Conservation (phyloP, 768 basidiomycete genomes). For the Mrakia gelida region DNA sequence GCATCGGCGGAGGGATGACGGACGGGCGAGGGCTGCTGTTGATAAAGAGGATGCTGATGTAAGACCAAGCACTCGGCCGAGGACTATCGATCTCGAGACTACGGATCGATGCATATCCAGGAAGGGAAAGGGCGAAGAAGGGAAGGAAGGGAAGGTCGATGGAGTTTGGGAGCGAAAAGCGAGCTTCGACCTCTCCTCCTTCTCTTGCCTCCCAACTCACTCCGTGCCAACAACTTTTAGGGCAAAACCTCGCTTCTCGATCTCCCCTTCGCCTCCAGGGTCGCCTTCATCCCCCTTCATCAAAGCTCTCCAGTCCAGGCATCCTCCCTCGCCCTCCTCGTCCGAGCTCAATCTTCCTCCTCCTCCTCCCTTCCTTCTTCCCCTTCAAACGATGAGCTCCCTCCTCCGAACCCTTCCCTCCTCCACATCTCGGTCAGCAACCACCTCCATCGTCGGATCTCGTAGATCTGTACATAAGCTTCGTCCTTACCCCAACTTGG, state of each 20-base stretch:
- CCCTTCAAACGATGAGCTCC: background rate
- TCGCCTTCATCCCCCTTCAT: background rate
- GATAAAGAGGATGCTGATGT: too few relatives aligned
- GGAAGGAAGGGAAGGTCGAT: background rate
- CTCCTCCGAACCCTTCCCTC: conserved; percentile 4
- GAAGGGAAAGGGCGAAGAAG: background rate
- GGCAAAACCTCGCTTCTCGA: background rate
- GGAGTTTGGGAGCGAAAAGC: background rate
- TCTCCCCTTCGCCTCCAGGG: background rate
- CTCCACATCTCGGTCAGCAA: conserved; percentile 3
- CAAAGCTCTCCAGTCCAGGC: conserved; percentile 1
- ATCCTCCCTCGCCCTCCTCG: conserved; percentile 6
- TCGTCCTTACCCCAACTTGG: conserved; percentile 9
- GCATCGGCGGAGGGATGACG: background rate
- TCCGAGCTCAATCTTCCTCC: background rate
- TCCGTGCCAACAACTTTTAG: background rate
- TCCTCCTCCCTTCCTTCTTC: background rate
- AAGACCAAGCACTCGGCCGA: background rate
- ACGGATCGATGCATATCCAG: background rate
- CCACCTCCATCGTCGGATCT: background rate
- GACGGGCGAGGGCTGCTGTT: background rate
- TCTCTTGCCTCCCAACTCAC: background rate
- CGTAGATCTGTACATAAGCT: conserved; percentile 12
- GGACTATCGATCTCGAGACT: too few relatives aligned
- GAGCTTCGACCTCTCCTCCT: background rate